These are phyloP conservation scores for Phytophthora fragariaefolia DNA, from an alignment of 352 stramenopile genomes.

Conservation along the genomic window DNA sequence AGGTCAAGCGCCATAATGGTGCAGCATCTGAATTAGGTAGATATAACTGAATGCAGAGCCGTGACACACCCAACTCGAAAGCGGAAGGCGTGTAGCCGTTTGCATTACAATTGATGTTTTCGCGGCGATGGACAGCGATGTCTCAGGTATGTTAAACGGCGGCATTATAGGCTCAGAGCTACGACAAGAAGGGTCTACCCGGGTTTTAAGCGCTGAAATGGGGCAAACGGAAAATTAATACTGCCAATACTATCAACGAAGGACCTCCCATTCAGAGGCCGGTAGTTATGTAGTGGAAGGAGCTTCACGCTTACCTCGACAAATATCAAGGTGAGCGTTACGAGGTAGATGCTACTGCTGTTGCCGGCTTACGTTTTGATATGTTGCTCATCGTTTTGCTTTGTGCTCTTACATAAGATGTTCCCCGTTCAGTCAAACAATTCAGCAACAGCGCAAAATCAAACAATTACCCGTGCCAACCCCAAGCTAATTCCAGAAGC, in stretches of 20 bases:
- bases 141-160: not conserved
- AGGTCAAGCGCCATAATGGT: not conserved
- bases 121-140: not conserved
- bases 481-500: not conserved
- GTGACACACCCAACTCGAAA: not conserved
- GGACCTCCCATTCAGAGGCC: not conserved
- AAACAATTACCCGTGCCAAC: not conserved
- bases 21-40: not conserved
- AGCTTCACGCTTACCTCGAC: not conserved
- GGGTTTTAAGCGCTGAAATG: not conserved
- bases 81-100: not conserved
- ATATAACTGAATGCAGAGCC: not conserved
- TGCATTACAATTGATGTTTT: not conserved
- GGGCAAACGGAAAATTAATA: too few species aligned
- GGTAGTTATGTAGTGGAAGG: not conserved
- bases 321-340: not conserved
- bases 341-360: not conserved
- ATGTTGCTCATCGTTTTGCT: not conserved
- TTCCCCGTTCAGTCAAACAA: not conserved
- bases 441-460: not conserved
- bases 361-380: too few species aligned
- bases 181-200: too few species aligned
- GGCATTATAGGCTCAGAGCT: not conserved
- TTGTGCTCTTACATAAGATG: not conserved
- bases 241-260: not conserved